Evolutionary conservation across 106 monocot species (phyloP).

Genomic region (Dendrobium chrysotoxum): DNA sequence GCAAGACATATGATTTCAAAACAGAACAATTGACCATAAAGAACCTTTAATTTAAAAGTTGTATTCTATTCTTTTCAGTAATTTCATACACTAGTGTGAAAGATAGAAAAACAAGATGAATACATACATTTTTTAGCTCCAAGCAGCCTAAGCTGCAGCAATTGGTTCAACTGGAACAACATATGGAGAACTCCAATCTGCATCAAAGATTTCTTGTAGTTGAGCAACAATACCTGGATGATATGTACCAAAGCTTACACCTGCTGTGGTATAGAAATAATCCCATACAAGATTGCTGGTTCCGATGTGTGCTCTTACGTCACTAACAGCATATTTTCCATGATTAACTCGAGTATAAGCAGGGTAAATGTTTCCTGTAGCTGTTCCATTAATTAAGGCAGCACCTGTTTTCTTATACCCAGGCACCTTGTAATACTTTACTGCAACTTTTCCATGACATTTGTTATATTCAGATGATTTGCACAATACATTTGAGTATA

Average conservation of each 20-base stretch:
- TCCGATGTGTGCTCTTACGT: constrained; percentile 74
- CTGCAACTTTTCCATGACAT: constrained; percentile 57
- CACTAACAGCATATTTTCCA: constrained; percentile 88
- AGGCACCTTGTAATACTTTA: constrained; percentile 77
- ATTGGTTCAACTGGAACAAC: constrained; percentile 50
- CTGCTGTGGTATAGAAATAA: constrained; percentile 87
- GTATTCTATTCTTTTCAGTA: neutral
- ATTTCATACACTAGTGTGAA: neutral
- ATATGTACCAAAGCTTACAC: constrained; percentile 69
- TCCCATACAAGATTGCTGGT: constrained; percentile 99
- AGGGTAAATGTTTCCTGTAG: constrained; percentile 70
- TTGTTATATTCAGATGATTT: constrained; percentile 62
- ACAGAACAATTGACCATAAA: neutral
- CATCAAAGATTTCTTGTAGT: constrained; percentile 76
- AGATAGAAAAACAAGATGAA: neutral
- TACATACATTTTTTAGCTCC: neutral
- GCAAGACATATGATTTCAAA: neutral
- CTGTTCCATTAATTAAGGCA: constrained; percentile 30
- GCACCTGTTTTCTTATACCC: constrained; percentile 66
- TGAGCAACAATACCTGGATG: constrained; percentile 51
- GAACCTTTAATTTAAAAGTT: neutral
- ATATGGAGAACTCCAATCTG: constrained; percentile 90
- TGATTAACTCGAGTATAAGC: constrained; percentile 80
- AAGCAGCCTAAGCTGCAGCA: neutral
- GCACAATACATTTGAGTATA: constrained; percentile 74